A percentile compares a stretch with the other conserved stretches of the same genome.
Evolutionary conservation across 2,329 filamentous ascomycete genomes (phyloP).

Genomic region (Colletotrichum sp.): DNA sequence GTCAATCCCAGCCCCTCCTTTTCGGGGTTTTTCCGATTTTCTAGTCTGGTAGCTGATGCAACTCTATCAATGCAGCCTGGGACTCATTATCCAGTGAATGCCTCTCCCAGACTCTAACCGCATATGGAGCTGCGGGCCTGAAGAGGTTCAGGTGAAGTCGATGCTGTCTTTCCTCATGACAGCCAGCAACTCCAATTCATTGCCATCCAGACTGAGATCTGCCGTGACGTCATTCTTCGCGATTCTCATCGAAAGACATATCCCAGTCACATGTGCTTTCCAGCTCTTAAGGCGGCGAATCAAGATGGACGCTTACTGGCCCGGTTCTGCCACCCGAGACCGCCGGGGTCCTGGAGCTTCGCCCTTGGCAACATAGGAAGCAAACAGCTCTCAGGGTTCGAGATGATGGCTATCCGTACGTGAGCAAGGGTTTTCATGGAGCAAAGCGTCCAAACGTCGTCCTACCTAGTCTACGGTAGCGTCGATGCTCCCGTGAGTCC

Average conservation of each 20-base stretch:
- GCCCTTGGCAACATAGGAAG: background rate
- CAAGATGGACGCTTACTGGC: background rate
- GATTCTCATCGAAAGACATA: background rate
- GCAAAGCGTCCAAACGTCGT: background rate
- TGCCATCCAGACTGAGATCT: background rate
- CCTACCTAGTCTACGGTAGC: background rate
- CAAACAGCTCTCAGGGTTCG: background rate
- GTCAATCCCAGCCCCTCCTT: slow-evolving; percentile 13
- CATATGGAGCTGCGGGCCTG: background rate
- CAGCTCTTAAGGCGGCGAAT: background rate
- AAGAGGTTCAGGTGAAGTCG: background rate
- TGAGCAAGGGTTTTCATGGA: background rate
- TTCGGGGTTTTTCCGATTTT: slow-evolving; percentile 3
- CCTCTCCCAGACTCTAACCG: background rate
- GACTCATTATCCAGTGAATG: background rate
- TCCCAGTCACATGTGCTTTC: background rate
- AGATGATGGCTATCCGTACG: background rate
- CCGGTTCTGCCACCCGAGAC: background rate
- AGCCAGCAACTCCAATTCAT: background rate
- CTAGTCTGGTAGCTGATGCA: background rate
- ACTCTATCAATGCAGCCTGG: background rate
- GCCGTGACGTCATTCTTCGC: background rate
- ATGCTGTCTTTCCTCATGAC: background rate
- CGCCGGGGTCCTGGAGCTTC: background rate
- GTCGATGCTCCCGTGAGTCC: background rate